Evolutionary conservation across 2,329 filamentous ascomycete species (phyloP).

Genomic region (Curvularia hawaiiensis): DNA sequence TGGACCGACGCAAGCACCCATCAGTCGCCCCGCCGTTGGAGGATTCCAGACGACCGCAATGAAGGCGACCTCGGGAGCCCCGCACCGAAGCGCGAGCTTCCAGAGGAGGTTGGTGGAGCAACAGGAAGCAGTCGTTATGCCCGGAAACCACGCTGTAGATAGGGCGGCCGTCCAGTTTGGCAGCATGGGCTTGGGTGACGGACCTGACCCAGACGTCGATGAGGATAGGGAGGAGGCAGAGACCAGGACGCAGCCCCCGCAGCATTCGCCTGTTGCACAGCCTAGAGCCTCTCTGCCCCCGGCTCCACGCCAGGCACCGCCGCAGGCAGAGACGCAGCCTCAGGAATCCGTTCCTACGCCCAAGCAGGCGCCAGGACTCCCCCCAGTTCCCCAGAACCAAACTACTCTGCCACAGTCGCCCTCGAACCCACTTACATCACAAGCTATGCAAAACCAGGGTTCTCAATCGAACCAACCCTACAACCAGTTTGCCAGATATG

Average conservation of each 20-base stretch:
- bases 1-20: slow-evolving; percentile 56
- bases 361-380: slow-evolving; percentile 66
- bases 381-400: slow-evolving; percentile 63
- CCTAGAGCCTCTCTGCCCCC: slow-evolving; percentile 89
- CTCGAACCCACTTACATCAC: slow-evolving; percentile 56
- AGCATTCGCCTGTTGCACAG: slow-evolving; percentile 85
- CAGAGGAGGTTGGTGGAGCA: slow-evolving; percentile 90
- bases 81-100: slow-evolving; percentile 75
- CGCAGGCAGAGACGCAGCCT: slow-evolving; percentile 47
- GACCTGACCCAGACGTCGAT: slow-evolving; percentile 79
- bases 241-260: slow-evolving; percentile 89
- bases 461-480: slow-evolving; percentile 53
- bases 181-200: slow-evolving; percentile 81
- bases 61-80: slow-evolving; percentile 69
- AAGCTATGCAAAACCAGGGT: slow-evolving; percentile 59
- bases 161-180: slow-evolving; percentile 94
- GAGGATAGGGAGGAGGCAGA: slow-evolving; percentile 94
- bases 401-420: slow-evolving; percentile 49
- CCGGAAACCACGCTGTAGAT: slow-evolving; percentile 93
- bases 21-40: slow-evolving; percentile 67
- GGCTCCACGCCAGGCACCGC: slow-evolving; percentile 55
- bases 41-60: slow-evolving; percentile 81
- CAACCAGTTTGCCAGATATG: slow-evolving; percentile 74
- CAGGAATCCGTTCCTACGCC: slow-evolving; percentile 55
- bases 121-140: slow-evolving; percentile 98